A percentile compares a stretch with the other conserved stretches of the same genome.
phyloP scores from a whole-genome alignment of 2,329 filamentous ascomycete genomes.

The Trichoderma oligosporum region DNA sequence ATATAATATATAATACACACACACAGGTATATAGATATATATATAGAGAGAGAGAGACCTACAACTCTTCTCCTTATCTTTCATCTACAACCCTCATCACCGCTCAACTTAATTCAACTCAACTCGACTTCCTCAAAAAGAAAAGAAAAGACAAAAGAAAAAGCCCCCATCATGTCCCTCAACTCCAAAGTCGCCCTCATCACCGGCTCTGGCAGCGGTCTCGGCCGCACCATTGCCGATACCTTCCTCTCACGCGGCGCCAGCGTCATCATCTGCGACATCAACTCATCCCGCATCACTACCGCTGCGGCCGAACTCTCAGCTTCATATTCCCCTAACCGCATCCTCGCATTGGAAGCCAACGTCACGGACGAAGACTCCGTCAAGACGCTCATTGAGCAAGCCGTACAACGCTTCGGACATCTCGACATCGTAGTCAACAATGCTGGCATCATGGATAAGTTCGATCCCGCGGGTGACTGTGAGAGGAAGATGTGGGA shows the following conservation, averaged over 20 bases:
- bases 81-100: not conserved
- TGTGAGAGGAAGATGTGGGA: constrained; percentile 48
- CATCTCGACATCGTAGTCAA: constrained; percentile 54
- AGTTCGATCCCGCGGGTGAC: constrained; percentile 50
- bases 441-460: constrained; percentile 56
- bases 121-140: too few relatives aligned
- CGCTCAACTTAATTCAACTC: not conserved
- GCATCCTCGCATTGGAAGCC: constrained; percentile 10
- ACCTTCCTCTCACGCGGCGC: constrained; percentile 30
- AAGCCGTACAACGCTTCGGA: constrained; percentile 25
- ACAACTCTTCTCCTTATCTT: too few relatives aligned
- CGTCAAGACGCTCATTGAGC: constrained; percentile 26
- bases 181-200: constrained; percentile 30
- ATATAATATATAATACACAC: too few relatives aligned
- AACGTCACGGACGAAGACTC: constrained; percentile 27
- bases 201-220: constrained; percentile 33
- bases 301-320: not conserved
- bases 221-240: constrained; percentile 32
- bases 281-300: constrained; percentile 25
- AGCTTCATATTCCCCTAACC: not conserved
- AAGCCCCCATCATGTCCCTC: constrained; percentile 22
- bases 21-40: too few relatives aligned
- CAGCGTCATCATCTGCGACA: constrained; percentile 35
- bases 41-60: too few relatives aligned
- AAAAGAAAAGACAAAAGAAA: too few relatives aligned